Evolutionary conservation across 179 eudicot species (phyloP), one percentile per base, ranked within the genome.

Genomic region (Spergularia azorica): DNA sequence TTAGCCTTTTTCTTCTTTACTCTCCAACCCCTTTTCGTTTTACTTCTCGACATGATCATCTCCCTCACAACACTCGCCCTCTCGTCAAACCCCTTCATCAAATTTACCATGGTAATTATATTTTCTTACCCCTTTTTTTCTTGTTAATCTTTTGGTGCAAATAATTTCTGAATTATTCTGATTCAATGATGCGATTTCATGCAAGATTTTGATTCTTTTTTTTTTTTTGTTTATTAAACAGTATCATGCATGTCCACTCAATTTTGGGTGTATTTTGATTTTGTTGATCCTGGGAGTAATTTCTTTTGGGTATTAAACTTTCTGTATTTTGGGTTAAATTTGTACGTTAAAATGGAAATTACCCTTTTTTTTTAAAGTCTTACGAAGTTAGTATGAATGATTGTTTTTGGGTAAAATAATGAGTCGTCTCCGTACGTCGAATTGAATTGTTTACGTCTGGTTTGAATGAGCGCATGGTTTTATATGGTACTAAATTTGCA

Each of bases 1-100:
- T 77, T 6, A 65, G 74, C 70, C 71, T 83, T 20, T 80, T 83
- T 9, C 32, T 80, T 58, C 65, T 83, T 38, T 77, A 69, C 58
- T 83, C 76, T 70, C 74, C 79, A 4, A 73, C 61, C 26, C 79
- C 73, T 46, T 60, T 77, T 52, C 75, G 4, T 32, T 38, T 64
- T 17, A 54, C 60, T 2, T 59, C 80, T 36, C 62, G 11, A 12
- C 52, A 55, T 17, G 7, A 46, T 14, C n/a, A 38, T 36, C 63
- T 72, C 72, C 15, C 72, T 20, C 75, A n/a, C 68, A 26, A 21
- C n/a, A 26, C 67, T 58, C 80, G 17, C 39, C 13, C 62, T 2
- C 4, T 61, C 36, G 63, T 76, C 76, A 55, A 63, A 18, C 51
- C 75, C 15, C 69, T 39, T 11, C 69, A 39, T 39, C 10, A n/a